Percentiles rank a stretch among this genome's conserved stretches.
Conservation (phyloP, 169 alveolate species). For the Plasmodium gonderi region DNA sequence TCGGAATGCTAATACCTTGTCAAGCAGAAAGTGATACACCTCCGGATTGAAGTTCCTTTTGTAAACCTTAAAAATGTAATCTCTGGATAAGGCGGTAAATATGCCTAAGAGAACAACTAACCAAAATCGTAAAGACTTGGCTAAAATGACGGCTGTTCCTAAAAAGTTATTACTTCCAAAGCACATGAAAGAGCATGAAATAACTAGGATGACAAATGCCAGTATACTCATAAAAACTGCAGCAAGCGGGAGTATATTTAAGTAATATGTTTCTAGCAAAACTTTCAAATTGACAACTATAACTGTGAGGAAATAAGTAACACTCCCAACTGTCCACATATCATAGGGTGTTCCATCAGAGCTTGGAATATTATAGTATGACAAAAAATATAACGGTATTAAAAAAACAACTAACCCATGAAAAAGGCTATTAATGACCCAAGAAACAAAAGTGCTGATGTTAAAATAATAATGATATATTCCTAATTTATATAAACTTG, state of each 20-base stretch:
- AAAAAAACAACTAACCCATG: slow-evolving; percentile 82
- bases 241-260: slow-evolving; percentile 74
- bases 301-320: slow-evolving; percentile 77
- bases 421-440: slow-evolving; percentile 83
- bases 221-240: slow-evolving; percentile 78
- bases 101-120: slow-evolving; percentile 44
- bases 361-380: slow-evolving; percentile 77
- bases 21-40: slow-evolving; percentile 52
- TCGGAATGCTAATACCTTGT: too few species aligned
- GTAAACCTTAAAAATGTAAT: slow-evolving; percentile 50
- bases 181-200: slow-evolving; percentile 53
- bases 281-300: slow-evolving; percentile 83
- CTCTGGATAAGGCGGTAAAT: slow-evolving; percentile 42
- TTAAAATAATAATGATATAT: slow-evolving; percentile 82
- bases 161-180: slow-evolving; percentile 46
- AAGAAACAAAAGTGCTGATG: slow-evolving; percentile 78
- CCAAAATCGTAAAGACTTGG: slow-evolving; percentile 66
- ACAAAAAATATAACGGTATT: slow-evolving; percentile 74
- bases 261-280: slow-evolving; percentile 83
- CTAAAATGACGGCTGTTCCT: slow-evolving; percentile 32
- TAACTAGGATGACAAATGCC: slow-evolving; percentile 52
- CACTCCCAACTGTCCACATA: slow-evolving; percentile 79
- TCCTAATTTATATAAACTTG: slow-evolving; percentile 85
- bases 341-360: slow-evolving; percentile 77
- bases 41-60: slow-evolving; percentile 69